Evolutionary conservation across 1,139 yeast genomes (phyloP).

Genomic region (Sugiyamaella castrensis): DNA sequence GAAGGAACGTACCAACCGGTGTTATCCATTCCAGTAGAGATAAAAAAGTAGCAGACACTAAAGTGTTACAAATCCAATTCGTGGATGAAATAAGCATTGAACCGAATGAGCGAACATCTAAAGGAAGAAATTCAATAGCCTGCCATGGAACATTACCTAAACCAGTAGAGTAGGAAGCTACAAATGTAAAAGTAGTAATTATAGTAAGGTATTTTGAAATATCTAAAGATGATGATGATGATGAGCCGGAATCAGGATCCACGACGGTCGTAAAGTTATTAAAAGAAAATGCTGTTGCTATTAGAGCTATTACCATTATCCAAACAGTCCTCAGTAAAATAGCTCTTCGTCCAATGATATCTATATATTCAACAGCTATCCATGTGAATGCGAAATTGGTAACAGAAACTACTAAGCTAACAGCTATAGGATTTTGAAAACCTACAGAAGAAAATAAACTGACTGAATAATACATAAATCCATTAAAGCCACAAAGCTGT

Average conservation of each 20-base stretch:
- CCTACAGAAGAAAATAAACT: conserved; percentile 62
- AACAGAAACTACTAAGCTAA: conserved; percentile 62
- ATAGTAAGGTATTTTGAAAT: conserved; percentile 25
- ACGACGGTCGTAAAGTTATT: not conserved
- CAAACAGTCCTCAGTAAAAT: conserved; percentile 53
- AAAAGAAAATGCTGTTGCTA: conserved; percentile 29
- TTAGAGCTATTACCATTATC: conserved; percentile 42
- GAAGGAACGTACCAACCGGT: conserved; percentile 39
- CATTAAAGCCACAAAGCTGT: conserved; percentile 72
- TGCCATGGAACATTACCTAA: conserved; percentile 51
- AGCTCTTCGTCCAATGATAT: conserved; percentile 59
- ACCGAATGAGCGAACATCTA: conserved; percentile 45
- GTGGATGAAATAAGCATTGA: conserved; percentile 45
- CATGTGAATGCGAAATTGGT: conserved; percentile 66
- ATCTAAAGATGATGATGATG: not conserved
- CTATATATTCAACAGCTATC: conserved; percentile 57
- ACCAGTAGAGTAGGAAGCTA: conserved; percentile 48
- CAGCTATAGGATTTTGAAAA: conserved; percentile 57
- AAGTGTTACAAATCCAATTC: conserved; percentile 45
- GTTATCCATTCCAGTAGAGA: conserved; percentile 38
- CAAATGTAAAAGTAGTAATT: conserved; percentile 39
- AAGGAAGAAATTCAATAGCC: conserved; percentile 47
- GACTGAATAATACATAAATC: conserved; percentile 72
- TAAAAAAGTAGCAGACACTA: conserved; percentile 43
- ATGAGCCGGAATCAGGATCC: not conserved